Base-by-base conservation (phyloP, 495 filamentous ascomycete genomes). In the Penicillium paxilli region DNA sequence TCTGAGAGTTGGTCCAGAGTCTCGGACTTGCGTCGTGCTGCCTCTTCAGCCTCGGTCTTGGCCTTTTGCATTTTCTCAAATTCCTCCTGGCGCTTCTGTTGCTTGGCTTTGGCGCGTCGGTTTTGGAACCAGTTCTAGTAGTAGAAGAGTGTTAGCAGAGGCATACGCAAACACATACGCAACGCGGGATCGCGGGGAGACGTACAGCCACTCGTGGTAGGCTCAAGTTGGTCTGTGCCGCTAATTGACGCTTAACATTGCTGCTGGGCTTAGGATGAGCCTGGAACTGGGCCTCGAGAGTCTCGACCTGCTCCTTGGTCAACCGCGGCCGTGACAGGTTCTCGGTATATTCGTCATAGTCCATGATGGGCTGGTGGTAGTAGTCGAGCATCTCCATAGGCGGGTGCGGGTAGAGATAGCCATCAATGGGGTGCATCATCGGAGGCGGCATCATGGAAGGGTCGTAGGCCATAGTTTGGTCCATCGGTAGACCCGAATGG, bases 81-180 rank as follows among this genome's bases (percentile, higher is more conserved):
- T 62, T 90, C 86, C 64, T 86, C 82, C 64, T 87, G 85, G 65
- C 85, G 82, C 63, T 77, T 85, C 63, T 90, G 83, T 58, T 90
- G 85, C 74, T 91, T 92, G 25, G 87, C 87, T 65, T 92, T 91
- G 49, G 88, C 89, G 33, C 90, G 85, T 47, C 90, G 81, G 66
- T 94, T 95, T 67, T 95, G 90, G 69, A 93, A 96, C 91, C 91
- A 94, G 60, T 93, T 93, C 91, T 94, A 51, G n/a, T n/a, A n/a
- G n/a, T n/a, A n/a, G n/a, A n/a, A n/a, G n/a, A n/a, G n/a, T n/a
- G n/a, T n/a, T n/a, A n/a, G n/a, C n/a, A n/a, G n/a, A n/a, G n/a
- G n/a, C n/a, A n/a, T n/a, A n/a, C n/a, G n/a, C n/a, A n/a, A n/a
- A n/a, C n/a, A n/a, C n/a, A n/a, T n/a, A n/a, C n/a, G n/a, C n/a